Percentiles rank a stretch among this genome's conserved stretches.
phyloP scores from a whole-genome alignment of 164 flowering plant genomes.

The Amborella trichopoda region DNA sequence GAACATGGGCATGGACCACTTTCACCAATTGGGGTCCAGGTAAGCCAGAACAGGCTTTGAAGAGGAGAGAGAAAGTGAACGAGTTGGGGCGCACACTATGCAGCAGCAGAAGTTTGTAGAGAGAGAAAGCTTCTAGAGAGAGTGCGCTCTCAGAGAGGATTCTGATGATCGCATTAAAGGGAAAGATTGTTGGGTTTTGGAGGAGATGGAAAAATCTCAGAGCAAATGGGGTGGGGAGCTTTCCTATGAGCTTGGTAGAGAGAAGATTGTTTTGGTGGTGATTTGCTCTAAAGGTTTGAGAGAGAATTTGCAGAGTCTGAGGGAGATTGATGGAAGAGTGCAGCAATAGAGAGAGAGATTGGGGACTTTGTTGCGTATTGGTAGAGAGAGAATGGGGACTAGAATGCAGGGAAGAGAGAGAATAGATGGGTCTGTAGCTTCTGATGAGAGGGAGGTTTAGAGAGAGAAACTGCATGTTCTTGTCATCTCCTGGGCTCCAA shows the following conservation, averaged over 20 bases:
- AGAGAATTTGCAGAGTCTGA: slow-evolving; percentile 55
- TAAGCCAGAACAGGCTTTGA: slow-evolving; percentile 33
- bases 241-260: slow-evolving; percentile 55
- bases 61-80: slow-evolving; percentile 44
- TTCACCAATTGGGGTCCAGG: slow-evolving; percentile 3
- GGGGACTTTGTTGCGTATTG: not conserved
- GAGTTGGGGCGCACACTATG: slow-evolving; percentile 37
- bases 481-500: too few relatives aligned
- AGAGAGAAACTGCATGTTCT: too few relatives aligned
- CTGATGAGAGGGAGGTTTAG: too few relatives aligned
- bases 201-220: slow-evolving; percentile 30
- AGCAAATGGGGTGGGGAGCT: slow-evolving; percentile 30
- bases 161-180: slow-evolving; percentile 48
- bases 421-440: not conserved
- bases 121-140: slow-evolving; percentile 14
- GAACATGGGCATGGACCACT: slow-evolving; percentile 32
- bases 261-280: slow-evolving; percentile 44
- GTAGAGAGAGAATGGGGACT: slow-evolving; percentile 1
- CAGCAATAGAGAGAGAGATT: slow-evolving; percentile 23
- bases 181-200: slow-evolving; percentile 39
- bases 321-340: slow-evolving; percentile 25
- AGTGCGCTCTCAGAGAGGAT: slow-evolving; percentile 28
- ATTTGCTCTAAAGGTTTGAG: slow-evolving; percentile 22
- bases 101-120: slow-evolving; percentile 21
- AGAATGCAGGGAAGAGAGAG: not conserved